Evolutionary conservation across 2,329 filamentous ascomycete species (phyloP), one percentile per base, ranked within the genome.

Genomic region (Stagonosporopsis vannaccii): DNA sequence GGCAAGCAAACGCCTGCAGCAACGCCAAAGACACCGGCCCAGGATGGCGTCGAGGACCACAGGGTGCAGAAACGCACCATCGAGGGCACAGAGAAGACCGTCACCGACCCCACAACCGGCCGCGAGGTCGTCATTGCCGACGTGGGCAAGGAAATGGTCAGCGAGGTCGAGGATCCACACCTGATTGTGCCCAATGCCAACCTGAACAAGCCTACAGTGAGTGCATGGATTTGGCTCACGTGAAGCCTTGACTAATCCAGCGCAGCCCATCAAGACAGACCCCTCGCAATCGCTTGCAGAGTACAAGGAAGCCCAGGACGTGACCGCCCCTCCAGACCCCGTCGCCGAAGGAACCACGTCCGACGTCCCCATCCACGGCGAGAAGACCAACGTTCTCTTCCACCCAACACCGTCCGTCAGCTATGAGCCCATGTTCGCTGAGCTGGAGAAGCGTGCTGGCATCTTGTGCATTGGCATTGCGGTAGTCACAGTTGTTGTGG

Each of bases 321-420:
- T 96, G 54, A 96, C 92, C 0, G 91, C 94, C 0, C 94, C 94
- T 2, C 94, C 94, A 1, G 93, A 96, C 63, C 94, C 94, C 0
- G 82, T 97, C 19, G 87, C 88, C 15, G 84, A 88, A 54, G 91
- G 92, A 22, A 87, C 89, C 30, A 98, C 94, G 0, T 93, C 91
- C 23, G 95, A 98, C 76, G 92, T 98, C 1, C 95, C 95, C 3
- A 96, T 98, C 56, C 90, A 93, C 71, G 94, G 93, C 68, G 94
- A 98, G 73, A 97, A 95, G 83, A 98, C 95, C 3, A 97, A 97
- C 60, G 88, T 98, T 17, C 84, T 97, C 26, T 98, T 98, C 77
- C 94, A 97, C 75, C 94, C 95, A 15, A 98, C 94, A 0, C 94
- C 94, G 0, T 90, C 90, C 0, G 85, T 97, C 63, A 92, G 89